These are phyloP conservation scores for Thermoascus crustaceus DNA, from an alignment of 2,329 filamentous ascomycete species.

Conservation along the genomic window DNA sequence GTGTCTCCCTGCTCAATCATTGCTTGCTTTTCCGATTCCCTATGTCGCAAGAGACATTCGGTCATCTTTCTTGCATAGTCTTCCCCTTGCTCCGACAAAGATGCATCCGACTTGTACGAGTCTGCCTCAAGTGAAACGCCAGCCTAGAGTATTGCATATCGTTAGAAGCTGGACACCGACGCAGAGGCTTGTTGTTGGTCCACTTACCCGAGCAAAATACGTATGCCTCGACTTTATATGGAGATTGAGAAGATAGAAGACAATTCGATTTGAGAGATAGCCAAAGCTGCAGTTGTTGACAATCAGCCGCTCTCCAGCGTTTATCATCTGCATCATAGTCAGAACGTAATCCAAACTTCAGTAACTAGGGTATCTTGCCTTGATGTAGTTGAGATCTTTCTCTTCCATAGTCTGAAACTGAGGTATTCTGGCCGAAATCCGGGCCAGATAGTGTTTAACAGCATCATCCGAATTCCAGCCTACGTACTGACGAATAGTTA, in stretches of 20 bases:
- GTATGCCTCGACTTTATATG: constrained; percentile 94
- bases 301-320: constrained; percentile 83
- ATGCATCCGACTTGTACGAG: constrained; percentile 83
- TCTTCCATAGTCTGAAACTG: constrained; percentile 97
- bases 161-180: constrained; percentile 5
- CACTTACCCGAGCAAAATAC: constrained; percentile 68
- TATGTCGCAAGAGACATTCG: constrained; percentile 71
- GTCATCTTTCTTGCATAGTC: constrained; percentile 81
- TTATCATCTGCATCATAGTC: constrained; percentile 64
- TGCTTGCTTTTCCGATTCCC: constrained; percentile 68
- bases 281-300: constrained; percentile 97
- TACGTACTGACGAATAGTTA: constrained; percentile 53
- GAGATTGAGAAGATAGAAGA: constrained; percentile 95
- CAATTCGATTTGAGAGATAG: constrained; percentile 92
- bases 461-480: constrained; percentile 90
- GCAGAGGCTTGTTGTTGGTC: not conserved
- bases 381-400: constrained; percentile 89
- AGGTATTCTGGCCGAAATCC: constrained; percentile 87
- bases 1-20: constrained; percentile 60
- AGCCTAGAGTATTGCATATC: constrained; percentile 38
- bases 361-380: constrained; percentile 37
- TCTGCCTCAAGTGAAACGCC: constrained; percentile 82
- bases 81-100: constrained; percentile 69
- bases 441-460: constrained; percentile 79
- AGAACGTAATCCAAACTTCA: not conserved